phyloP scores from a whole-genome alignment of 345 rosid species.

The Eucalyptus polyanthemos region DNA sequence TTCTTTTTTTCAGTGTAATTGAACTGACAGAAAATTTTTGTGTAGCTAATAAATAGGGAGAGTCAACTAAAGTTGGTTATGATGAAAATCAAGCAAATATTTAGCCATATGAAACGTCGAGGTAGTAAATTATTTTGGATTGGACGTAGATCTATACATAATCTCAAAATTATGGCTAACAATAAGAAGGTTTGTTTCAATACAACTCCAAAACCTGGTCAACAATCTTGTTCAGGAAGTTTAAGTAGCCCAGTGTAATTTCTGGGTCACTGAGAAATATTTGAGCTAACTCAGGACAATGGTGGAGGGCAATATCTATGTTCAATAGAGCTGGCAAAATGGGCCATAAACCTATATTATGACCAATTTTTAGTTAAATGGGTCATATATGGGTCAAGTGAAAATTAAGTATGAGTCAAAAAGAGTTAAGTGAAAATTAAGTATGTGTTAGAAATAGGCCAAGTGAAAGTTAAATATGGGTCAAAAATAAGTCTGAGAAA shows the following conservation, averaged over 20 bases:
- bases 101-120: conserved; percentile 65
- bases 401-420: too few species aligned
- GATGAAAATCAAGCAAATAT: conserved; percentile 38
- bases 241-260: background rate
- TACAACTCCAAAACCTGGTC: background rate
- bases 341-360: too few species aligned
- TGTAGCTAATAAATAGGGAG: conserved; percentile 17
- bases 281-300: background rate
- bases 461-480: too few species aligned
- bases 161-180: background rate
- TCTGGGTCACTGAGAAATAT: background rate
- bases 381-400: too few species aligned
- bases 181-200: background rate
- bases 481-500: too few species aligned
- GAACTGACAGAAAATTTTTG: background rate
- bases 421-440: too few species aligned
- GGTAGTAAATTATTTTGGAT: conserved; percentile 30
- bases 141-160: background rate
- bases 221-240: background rate
- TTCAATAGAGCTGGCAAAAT: background rate
- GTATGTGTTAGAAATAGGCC: too few species aligned
- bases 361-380: too few species aligned
- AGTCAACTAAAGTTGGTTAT: conserved; percentile 9
- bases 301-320: background rate
- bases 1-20: background rate